These are phyloP conservation scores for Rhizopus sp. DNA, from an alignment of 371 early-diverging fungal genomes.

Conservation along the genomic window DNA sequence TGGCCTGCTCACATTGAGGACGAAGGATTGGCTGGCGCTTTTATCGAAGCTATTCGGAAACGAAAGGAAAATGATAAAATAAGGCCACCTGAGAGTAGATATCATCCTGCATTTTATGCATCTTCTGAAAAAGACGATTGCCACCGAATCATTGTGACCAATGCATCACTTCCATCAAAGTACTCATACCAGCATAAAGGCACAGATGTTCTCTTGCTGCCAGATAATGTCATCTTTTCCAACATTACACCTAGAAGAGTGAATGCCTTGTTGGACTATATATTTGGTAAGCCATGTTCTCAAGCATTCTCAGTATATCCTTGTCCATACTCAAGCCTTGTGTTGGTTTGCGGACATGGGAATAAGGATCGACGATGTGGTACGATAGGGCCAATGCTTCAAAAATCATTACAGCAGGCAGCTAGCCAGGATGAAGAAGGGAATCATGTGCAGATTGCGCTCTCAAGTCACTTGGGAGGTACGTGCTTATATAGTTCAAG, in stretches of 20 bases:
- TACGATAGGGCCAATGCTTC: slow-evolving; percentile 40
- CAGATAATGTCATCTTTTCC: slow-evolving; percentile 42
- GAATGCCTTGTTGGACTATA: slow-evolving; percentile 31
- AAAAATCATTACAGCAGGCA: slow-evolving; percentile 27
- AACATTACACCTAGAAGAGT: slow-evolving; percentile 35
- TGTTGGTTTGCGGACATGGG: slow-evolving; percentile 43
- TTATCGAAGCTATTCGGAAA: slow-evolving; percentile 24
- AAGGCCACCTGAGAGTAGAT: slow-evolving; percentile 17
- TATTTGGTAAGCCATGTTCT: slow-evolving; percentile 29
- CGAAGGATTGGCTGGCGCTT: slow-evolving; percentile 34
- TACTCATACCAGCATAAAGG: slow-evolving; percentile 25
- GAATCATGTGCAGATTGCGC: slow-evolving; percentile 20
- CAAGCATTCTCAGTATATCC: slow-evolving; percentile 29
- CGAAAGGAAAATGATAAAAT: slow-evolving; percentile 15
- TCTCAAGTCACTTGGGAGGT: slow-evolving; percentile 47
- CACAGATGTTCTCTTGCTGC: slow-evolving; percentile 33
- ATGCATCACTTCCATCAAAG: slow-evolving; percentile 26
- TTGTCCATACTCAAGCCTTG: slow-evolving; percentile 23
- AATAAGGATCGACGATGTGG: slow-evolving; percentile 43
- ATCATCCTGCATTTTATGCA: slow-evolving; percentile 14
- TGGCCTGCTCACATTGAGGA: slow-evolving; percentile 47
- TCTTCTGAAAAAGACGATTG: neutral
- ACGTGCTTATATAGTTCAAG: neutral
- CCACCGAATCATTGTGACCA: slow-evolving; percentile 36
- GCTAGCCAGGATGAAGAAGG: slow-evolving; percentile 9